Base-by-base conservation (phyloP, 1,284 basidiomycete species). In the Mycosarcoma mackinlayi region DNA sequence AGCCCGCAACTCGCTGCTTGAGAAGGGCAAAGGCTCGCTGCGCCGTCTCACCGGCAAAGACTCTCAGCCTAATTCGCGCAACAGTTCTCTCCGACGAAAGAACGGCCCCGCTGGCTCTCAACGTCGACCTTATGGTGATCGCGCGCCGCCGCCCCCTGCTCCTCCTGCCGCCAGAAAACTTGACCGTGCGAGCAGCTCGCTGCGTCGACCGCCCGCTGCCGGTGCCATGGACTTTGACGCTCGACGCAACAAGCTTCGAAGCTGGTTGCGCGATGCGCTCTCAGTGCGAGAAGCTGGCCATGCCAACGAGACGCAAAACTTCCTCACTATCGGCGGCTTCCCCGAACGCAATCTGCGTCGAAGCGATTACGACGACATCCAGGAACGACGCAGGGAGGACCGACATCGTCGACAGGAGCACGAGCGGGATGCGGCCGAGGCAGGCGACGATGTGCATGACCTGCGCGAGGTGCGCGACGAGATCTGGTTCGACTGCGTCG, bases 231-330 rank as follows among this genome's bases (percentile, higher is more conserved):
- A 74, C 56, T 75, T 70, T 57, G 76, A 81, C 14, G 63, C 67
- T 11, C 70, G 78, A 10, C 73, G 79, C 21, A 69, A 76, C 24
- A 73, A 77, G 59, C 68, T 81, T 28, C 75, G 79, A 23, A 68
- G 48, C 35, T 81, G 79, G 79, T 65, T 81, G 38, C 72, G 79
- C 28, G 79, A 81, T 48, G 64, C 78, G n/a, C 61, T 81, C 24
- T 63, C 78, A 6, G 52, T 79, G 33, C 78, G 79, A 46, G 79
- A 77, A 27, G 60, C 77, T 0, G 66, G 68, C 6, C 77, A 81
- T 28, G 73, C 72, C 41, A 47, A 44, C 33, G 78, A 81, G 44
- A 75, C 76, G 28, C 70, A 70, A 14, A 69, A 67, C 30, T 81
- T 81, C 72, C 66, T 80, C 44, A 66, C 64, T 14, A 70, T 75